These are phyloP conservation scores for Eucalyptus brandiana DNA, from an alignment of 345 rosid genomes.

Conservation along the genomic window DNA sequence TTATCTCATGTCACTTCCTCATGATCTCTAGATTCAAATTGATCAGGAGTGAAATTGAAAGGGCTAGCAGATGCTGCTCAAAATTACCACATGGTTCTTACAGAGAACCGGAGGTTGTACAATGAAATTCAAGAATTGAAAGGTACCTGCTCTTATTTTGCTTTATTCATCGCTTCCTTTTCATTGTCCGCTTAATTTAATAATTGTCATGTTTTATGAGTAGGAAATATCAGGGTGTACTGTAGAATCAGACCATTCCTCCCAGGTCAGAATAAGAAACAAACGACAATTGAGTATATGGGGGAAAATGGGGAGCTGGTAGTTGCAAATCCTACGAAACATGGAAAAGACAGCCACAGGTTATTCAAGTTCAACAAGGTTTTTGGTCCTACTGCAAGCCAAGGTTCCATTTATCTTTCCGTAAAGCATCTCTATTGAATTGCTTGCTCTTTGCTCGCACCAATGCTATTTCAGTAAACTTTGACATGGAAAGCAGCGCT, in stretches of 20 bases:
- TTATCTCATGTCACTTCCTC: background rate
- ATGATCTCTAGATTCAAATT: background rate
- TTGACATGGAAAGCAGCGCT: background rate
- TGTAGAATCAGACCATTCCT: slow-evolving; percentile 94
- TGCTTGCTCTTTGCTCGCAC: background rate
- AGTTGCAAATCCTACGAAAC: slow-evolving; percentile 74
- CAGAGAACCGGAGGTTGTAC: slow-evolving; percentile 79
- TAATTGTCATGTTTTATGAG: background rate
- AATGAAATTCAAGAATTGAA: slow-evolving; percentile 95
- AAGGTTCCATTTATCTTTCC: slow-evolving; percentile 36
- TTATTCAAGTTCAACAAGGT: slow-evolving; percentile 91
- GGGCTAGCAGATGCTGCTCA: slow-evolving; percentile 77
- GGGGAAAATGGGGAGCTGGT: slow-evolving; percentile 93
- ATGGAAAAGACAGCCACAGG: slow-evolving; percentile 65
- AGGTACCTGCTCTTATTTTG: slow-evolving; percentile 35
- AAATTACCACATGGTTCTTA: slow-evolving; percentile 68
- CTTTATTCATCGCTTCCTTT: background rate
- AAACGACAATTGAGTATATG: slow-evolving; percentile 57
- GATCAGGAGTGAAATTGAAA: slow-evolving; percentile 63
- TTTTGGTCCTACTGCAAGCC: slow-evolving; percentile 68
- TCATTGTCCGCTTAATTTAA: background rate
- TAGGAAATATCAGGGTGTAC: slow-evolving; percentile 96
- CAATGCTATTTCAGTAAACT: background rate
- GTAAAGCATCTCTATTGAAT: background rate
- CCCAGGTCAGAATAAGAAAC: slow-evolving; percentile 68